Conservation (phyloP, 2,329 filamentous ascomycete genomes). For the Ceratocystis cubensis region DNA sequence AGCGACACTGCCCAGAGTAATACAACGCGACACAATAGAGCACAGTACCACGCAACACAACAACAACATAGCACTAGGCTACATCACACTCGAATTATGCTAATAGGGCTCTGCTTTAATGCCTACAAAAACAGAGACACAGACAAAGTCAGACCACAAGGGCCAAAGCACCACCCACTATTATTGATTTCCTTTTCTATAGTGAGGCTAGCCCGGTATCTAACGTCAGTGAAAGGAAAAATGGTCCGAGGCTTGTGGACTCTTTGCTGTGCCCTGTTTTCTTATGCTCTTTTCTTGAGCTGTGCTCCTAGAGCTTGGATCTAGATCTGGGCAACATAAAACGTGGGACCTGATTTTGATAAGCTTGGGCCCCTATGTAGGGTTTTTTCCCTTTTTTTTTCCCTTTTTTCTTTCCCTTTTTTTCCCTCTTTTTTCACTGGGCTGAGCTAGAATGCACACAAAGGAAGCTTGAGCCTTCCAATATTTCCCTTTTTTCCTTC, state of each 20-base stretch:
- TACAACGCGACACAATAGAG: too few relatives aligned
- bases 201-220: too few relatives aligned
- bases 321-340: not conserved
- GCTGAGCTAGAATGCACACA: not conserved
- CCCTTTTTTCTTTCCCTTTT: not conserved
- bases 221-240: not conserved
- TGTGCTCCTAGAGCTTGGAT: not conserved
- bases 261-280: not conserved
- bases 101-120: not conserved
- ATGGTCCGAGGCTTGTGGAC: not conserved
- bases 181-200: too few relatives aligned
- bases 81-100: too few relatives aligned
- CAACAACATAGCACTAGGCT: too few relatives aligned
- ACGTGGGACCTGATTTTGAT: slow-evolving; percentile 1
- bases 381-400: not conserved
- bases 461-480: not conserved
- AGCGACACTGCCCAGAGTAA: too few relatives aligned
- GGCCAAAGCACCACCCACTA: not conserved
- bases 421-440: not conserved
- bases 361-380: not conserved
- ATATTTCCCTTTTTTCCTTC: not conserved
- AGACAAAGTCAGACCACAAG: not conserved
- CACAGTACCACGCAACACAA: too few relatives aligned
- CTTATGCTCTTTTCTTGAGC: not conserved
- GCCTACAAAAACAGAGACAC: not conserved